Percentiles rank a stretch among this genome's conserved stretches.
Conservation (phyloP, 2,329 filamentous ascomycete species). For the Aspergillus glaucus region DNA sequence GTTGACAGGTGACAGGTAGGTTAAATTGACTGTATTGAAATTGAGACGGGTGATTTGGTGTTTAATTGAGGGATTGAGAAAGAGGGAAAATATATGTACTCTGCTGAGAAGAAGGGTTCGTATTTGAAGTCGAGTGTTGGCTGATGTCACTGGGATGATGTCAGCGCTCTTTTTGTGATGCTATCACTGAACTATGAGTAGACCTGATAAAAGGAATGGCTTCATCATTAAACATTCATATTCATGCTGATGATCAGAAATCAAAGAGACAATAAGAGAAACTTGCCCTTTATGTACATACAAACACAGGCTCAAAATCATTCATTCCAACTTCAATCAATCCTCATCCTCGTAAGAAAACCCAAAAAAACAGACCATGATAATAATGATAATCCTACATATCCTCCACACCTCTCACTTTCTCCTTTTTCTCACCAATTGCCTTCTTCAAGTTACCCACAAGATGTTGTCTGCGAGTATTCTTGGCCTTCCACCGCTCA, state of each 20-base stretch:
- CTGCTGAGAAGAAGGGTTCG: neutral
- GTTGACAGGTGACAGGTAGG: too few relatives aligned
- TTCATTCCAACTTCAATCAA: neutral
- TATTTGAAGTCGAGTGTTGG: neutral
- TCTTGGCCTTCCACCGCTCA: constrained; percentile 30
- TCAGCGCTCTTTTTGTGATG: constrained; percentile 20
- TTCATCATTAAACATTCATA: too few relatives aligned
- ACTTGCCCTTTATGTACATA: constrained; percentile 34
- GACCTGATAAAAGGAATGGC: too few relatives aligned
- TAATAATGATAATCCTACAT: constrained; percentile 14
- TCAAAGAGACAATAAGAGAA: too few relatives aligned
- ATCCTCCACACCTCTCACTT: constrained; percentile 28
- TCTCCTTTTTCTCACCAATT: constrained; percentile 28
- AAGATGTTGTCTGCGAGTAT: constrained; percentile 29
- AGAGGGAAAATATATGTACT: neutral
- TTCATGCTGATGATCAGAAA: too few relatives aligned
- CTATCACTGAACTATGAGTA: too few relatives aligned
- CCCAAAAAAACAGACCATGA: neutral
- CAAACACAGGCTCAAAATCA: constrained; percentile 11
- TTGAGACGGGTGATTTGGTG: neutral
- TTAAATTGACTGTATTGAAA: neutral
- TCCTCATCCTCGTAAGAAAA: too few relatives aligned
- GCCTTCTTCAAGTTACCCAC: constrained; percentile 31
- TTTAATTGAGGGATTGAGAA: neutral
- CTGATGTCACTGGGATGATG: constrained; percentile 6